Percentiles rank a stretch among this genome's conserved stretches.
Conservation (phyloP, 805 yeast species). For the Saturnispora quitensis region DNA sequence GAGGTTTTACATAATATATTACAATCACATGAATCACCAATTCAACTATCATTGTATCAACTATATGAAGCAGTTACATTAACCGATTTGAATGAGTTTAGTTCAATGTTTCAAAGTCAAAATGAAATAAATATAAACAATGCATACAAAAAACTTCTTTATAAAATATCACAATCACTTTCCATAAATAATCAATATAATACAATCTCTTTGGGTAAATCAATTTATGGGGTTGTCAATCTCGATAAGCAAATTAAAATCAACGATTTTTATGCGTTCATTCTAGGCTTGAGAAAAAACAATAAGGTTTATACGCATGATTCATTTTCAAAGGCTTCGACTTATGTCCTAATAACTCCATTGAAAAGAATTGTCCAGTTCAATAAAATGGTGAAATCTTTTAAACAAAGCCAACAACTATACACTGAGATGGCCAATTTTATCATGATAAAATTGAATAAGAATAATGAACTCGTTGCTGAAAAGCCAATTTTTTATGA, state of each 20-base stretch:
- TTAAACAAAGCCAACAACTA: conserved; percentile 20
- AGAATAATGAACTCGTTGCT: background rate
- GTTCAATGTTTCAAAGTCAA: conserved; percentile 17
- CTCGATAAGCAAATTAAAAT: conserved; percentile 16
- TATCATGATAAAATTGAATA: conserved; percentile 12
- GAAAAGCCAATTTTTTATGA: conserved; percentile 25
- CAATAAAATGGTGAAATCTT: conserved; percentile 24
- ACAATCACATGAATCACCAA: conserved; percentile 33
- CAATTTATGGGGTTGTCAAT: conserved; percentile 16
- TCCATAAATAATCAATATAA: conserved; percentile 25
- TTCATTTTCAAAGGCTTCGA: conserved; percentile 22
- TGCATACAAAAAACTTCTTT: conserved; percentile 22
- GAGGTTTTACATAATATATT: conserved; percentile 28
- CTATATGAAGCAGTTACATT: conserved; percentile 28
- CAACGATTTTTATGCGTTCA: conserved; percentile 33
- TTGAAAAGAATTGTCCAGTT: conserved; percentile 28
- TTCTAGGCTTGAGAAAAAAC: conserved; percentile 41
- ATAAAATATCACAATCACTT: conserved; percentile 11
- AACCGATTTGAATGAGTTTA: conserved; percentile 26
- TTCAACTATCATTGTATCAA: conserved; percentile 31
- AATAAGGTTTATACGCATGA: conserved; percentile 29
- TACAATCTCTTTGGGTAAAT: conserved; percentile 21
- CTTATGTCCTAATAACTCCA: conserved; percentile 38
- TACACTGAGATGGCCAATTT: conserved; percentile 22
- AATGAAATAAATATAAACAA: conserved; percentile 15